Evolutionary conservation across 1,139 yeast species (phyloP), one percentile per base, ranked within the genome.

Genomic region (Pneumocystis canis): DNA sequence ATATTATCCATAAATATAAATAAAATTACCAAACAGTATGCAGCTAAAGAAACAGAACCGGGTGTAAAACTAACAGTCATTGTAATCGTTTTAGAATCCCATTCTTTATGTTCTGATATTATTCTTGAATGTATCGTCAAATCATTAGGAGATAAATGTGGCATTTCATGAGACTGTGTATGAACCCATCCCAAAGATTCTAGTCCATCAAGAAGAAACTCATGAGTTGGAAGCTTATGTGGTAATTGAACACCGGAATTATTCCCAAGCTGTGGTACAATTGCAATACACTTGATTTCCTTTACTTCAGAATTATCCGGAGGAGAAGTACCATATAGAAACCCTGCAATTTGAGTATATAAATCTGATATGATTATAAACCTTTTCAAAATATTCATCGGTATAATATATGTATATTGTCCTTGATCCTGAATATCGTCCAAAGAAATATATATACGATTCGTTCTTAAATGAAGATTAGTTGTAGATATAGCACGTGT

Each of bases 241-340:
- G 69, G 68, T 65, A 90, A 75, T 67, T 85, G 84, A 14, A 89
- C 83, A 1, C 83, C 77, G 67, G 81, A 83, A 41, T 80, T 77
- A 65, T 81, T 84, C 1, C 97, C 97, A 59, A 90, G 77, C 73
- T 92, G 99, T 0, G 98, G 98, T 5, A 89, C 87, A 70, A 94
- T 72, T 0, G 83, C 96, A 65, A 92, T 79, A 37, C 84, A 82
- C 65, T 78, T 79, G 59, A 92, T 80, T 73, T 92, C 97, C 71
- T 87, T 87, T 62, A 92, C 84, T 65, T 81, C 82, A 4, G 77
- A 73, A 68, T 85, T 85, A 66, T 85, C 96, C 0, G 72, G 71
- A 0, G 95, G 94, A 0, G 95, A 82, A 18, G 74, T 72, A 18
- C 98, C 98, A 72, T 81, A 92, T 28, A 92, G 70, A 64, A 80